Evolutionary conservation across 179 eudicot genomes (phyloP).

Genomic region (Spergularia azorica): DNA sequence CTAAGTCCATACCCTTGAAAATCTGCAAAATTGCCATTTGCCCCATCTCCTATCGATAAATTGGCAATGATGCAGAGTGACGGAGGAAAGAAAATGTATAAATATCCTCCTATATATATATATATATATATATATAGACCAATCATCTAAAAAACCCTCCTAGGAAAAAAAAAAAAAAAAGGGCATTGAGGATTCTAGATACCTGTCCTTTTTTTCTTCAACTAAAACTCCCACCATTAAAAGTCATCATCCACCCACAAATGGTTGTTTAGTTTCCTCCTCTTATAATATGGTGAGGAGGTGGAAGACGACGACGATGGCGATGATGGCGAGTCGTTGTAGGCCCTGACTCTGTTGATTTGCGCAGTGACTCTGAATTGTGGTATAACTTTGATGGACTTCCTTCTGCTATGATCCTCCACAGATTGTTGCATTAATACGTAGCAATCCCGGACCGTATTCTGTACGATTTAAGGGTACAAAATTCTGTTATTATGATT

Average conservation of each 20-base stretch:
- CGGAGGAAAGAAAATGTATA: slow-evolving; percentile 9
- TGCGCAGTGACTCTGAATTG: slow-evolving; percentile 52
- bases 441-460: slow-evolving; percentile 58
- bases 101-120: slow-evolving; percentile 16
- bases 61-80: slow-evolving; percentile 38
- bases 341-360: slow-evolving; percentile 36
- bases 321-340: slow-evolving; percentile 42
- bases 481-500: neutral
- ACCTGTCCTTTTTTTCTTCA: slow-evolving; percentile 1
- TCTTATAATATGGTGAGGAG: slow-evolving; percentile 44
- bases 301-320: slow-evolving; percentile 51
- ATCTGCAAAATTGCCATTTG: slow-evolving; percentile 53
- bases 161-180: slow-evolving; percentile 44
- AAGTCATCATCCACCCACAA: slow-evolving; percentile 62
- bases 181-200: slow-evolving; percentile 37
- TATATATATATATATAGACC: slow-evolving; percentile 23
- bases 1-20: slow-evolving; percentile 62
- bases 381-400: slow-evolving; percentile 50
- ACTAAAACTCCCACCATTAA: slow-evolving; percentile 47
- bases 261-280: slow-evolving; percentile 56
- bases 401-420: slow-evolving; percentile 36
- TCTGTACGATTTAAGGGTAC: slow-evolving; percentile 42
- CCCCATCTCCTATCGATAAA: slow-evolving; percentile 20
- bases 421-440: slow-evolving; percentile 45
- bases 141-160: slow-evolving; percentile 37